phyloP scores from a whole-genome alignment of 768 basidiomycete genomes.

The Epithele typhae region DNA sequence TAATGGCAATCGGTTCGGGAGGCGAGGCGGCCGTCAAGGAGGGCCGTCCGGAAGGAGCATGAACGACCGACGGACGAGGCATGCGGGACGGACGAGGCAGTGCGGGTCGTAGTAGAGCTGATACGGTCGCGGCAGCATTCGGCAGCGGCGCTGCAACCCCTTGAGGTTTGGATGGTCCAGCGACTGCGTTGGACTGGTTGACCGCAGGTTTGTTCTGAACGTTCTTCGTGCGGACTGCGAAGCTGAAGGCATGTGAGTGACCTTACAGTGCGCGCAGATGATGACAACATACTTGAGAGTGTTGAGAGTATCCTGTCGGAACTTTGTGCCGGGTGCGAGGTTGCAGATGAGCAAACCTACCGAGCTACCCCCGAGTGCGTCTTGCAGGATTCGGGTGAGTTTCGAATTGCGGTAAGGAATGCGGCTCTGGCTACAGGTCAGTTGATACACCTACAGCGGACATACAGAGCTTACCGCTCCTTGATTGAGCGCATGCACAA shows the following conservation, averaged over 20 bases:
- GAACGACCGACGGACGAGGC: slow-evolving; percentile 18
- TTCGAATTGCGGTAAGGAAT: slow-evolving; percentile 91
- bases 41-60: neutral
- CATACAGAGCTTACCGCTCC: slow-evolving; percentile 44
- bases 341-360: slow-evolving; percentile 84
- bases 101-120: slow-evolving; percentile 30
- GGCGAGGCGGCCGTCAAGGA: slow-evolving; percentile 6
- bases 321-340: slow-evolving; percentile 76
- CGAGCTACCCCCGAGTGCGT: slow-evolving; percentile 80
- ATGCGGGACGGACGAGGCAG: slow-evolving; percentile 22
- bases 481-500: slow-evolving; percentile 79
- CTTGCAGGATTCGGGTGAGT: slow-evolving; percentile 84
- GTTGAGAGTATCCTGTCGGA: slow-evolving; percentile 83
- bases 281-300: slow-evolving; percentile 66
- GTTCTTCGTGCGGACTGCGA: slow-evolving; percentile 81
- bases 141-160: too few relatives aligned
- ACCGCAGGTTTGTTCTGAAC: slow-evolving; percentile 79
- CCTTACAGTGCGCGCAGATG: neutral
- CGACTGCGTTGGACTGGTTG: slow-evolving; percentile 41
- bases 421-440: slow-evolving; percentile 44
- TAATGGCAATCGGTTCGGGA: slow-evolving; percentile 8
- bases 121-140: too few relatives aligned
- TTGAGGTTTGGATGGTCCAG: slow-evolving; percentile 43
- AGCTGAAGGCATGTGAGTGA: slow-evolving; percentile 39
- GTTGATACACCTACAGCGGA: neutral